Percentiles rank a stretch among this genome's conserved stretches.
These are phyloP conservation scores for Nissolia schottii DNA, from an alignment of 306 rosid species.

Conservation along the genomic window DNA sequence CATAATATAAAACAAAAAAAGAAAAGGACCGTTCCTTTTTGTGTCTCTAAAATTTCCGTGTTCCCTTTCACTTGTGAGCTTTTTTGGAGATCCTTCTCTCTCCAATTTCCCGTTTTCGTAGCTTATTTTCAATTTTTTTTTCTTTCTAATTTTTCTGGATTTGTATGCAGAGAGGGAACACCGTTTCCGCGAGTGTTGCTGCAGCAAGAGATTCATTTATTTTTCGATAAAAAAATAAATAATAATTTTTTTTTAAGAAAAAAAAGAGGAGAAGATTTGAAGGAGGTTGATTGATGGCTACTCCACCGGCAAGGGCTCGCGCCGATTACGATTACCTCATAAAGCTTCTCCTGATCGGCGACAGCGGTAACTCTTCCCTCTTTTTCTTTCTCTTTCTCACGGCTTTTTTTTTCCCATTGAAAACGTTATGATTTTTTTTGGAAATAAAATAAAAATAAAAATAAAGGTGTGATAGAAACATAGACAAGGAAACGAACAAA, in stretches of 20 bases:
- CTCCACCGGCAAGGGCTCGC: conserved; percentile 98
- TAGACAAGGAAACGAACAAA: background rate
- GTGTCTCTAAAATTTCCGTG: conserved; percentile 34
- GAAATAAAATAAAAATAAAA: background rate
- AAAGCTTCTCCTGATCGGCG: conserved; percentile 94
- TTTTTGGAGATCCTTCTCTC: conserved; percentile 30
- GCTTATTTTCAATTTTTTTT: background rate
- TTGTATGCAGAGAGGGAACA: conserved; percentile 26
- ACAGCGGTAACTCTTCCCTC: conserved; percentile 56
- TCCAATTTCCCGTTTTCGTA: background rate
- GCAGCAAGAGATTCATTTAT: conserved; percentile 18
- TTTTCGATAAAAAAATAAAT: background rate
- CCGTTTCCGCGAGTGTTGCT: conserved; percentile 9
- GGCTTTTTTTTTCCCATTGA: background rate
- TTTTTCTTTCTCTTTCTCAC: too few relatives aligned
- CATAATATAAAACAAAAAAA: background rate
- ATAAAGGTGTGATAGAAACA: background rate
- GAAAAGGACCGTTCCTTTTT: background rate
- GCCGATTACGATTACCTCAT: conserved; percentile 97
- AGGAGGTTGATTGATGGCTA: conserved; percentile 83
- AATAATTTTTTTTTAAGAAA: background rate
- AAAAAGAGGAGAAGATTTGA: background rate
- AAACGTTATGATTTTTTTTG: background rate
- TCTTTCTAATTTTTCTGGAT: background rate
- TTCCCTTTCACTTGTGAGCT: conserved; percentile 37